Evolutionary conservation across 441 rosid species (phyloP).

Genomic region (Pelargonium cotyledonis): DNA sequence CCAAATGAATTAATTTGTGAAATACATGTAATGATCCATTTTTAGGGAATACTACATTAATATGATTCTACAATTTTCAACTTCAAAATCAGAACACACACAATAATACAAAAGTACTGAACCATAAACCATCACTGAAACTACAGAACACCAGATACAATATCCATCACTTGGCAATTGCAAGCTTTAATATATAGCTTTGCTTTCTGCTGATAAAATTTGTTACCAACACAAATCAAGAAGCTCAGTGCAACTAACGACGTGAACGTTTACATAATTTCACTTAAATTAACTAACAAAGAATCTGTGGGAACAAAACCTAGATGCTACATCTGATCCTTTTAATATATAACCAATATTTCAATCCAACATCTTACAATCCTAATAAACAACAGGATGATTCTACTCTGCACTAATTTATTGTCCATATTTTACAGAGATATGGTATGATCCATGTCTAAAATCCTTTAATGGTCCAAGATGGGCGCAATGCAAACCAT

Average conservation of each 20-base stretch:
- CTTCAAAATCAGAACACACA: too few relatives aligned
- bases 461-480: constrained; percentile 18
- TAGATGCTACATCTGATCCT: constrained; percentile 27
- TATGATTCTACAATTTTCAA: too few relatives aligned
- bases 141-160: too few relatives aligned
- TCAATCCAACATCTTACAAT: constrained; percentile 20
- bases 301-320: constrained; percentile 11
- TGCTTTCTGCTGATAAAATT: background rate
- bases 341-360: background rate
- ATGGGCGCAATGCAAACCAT: constrained; percentile 3
- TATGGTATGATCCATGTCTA: constrained; percentile 18
- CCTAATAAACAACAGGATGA: constrained; percentile 16
- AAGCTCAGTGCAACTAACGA: background rate
- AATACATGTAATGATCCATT: too few relatives aligned
- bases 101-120: too few relatives aligned
- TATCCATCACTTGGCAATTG: background rate
- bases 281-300: background rate
- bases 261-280: background rate
- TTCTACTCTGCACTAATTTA: constrained; percentile 26
- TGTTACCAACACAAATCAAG: background rate
- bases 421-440: constrained; percentile 31
- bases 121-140: too few relatives aligned
- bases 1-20: too few relatives aligned
- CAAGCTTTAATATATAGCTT: background rate
- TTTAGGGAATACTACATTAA: too few relatives aligned